Evolutionary conservation across 176 grass and related monocot genomes (phyloP).

Genomic region (Elymus sibiricus): DNA sequence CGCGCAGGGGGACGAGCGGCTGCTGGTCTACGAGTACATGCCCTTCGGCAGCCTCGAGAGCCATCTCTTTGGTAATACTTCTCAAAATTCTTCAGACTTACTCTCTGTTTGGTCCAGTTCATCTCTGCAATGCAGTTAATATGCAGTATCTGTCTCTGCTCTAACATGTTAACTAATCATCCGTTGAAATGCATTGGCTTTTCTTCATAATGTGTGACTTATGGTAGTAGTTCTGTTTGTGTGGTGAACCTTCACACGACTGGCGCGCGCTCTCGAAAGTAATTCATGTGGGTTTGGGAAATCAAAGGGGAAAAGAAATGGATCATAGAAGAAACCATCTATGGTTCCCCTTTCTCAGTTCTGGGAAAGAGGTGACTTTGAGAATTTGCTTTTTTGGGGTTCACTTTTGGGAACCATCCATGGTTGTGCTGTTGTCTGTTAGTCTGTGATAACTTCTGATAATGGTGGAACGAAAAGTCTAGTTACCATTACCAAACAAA

Average conservation of each 20-base stretch:
- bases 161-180: not conserved
- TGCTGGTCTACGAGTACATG: constrained; percentile 97
- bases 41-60: constrained; percentile 81
- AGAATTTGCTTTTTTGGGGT: not conserved
- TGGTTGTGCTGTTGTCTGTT: not conserved
- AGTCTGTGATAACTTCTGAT: not conserved
- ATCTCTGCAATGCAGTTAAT: not conserved
- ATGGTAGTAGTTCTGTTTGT: not conserved
- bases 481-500: not conserved
- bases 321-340: not conserved
- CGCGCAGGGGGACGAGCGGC: constrained; percentile 87
- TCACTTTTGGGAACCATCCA: not conserved
- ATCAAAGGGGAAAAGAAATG: not conserved
- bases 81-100: not conserved
- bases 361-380: not conserved
- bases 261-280: not conserved
- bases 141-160: not conserved
- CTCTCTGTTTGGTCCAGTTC: constrained; percentile 1
- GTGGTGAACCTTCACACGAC: not conserved
- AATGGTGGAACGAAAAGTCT: not conserved
- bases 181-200: not conserved
- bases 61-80: constrained; percentile 72
- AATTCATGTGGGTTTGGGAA: not conserved
- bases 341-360: not conserved
- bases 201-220: not conserved